These are phyloP conservation scores for Podospora bellae-mahoneyi DNA, from an alignment of 495 filamentous ascomycete genomes.

Conservation along the genomic window DNA sequence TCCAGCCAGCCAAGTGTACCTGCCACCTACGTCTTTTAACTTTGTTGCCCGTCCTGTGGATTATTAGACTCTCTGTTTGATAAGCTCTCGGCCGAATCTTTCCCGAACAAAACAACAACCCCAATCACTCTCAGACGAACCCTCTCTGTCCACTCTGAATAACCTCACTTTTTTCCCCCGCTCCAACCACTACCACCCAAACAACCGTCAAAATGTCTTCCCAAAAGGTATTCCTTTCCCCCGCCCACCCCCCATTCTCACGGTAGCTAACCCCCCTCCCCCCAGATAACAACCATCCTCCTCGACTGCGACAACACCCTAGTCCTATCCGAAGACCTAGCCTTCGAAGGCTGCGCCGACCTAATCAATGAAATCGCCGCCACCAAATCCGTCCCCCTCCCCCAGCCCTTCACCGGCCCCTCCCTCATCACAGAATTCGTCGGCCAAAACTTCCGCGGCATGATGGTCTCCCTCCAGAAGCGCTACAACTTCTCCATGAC, in stretches of 20 bases:
- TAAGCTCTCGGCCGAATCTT: background rate
- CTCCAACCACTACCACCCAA: background rate
- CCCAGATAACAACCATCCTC: conserved; percentile 56
- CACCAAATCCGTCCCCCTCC: conserved; percentile 53
- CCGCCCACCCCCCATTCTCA: background rate
- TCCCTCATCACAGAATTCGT: conserved; percentile 85
- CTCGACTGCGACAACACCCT: conserved; percentile 99
- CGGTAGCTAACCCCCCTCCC: background rate
- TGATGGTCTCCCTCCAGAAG: conserved; percentile 67
- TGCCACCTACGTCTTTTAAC: background rate
- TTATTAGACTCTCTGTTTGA: background rate
- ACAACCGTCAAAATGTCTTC: conserved; percentile 15
- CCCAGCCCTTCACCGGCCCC: conserved; percentile 72
- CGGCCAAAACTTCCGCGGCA: conserved; percentile 94
- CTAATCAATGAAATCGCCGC: conserved; percentile 86
- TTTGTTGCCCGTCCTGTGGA: background rate
- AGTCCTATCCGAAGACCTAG: conserved; percentile 84
- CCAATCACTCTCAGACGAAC: background rate
- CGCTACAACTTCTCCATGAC: conserved; percentile 71
- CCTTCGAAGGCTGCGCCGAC: conserved; percentile 92
- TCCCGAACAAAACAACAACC: background rate
- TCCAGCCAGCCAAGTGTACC: background rate
- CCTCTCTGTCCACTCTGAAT: background rate
- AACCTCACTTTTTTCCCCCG: background rate
- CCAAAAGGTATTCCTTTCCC: conserved; percentile 13